These are phyloP conservation scores for Suillus plorans DNA, from an alignment of 768 basidiomycete species.

Conservation along the genomic window DNA sequence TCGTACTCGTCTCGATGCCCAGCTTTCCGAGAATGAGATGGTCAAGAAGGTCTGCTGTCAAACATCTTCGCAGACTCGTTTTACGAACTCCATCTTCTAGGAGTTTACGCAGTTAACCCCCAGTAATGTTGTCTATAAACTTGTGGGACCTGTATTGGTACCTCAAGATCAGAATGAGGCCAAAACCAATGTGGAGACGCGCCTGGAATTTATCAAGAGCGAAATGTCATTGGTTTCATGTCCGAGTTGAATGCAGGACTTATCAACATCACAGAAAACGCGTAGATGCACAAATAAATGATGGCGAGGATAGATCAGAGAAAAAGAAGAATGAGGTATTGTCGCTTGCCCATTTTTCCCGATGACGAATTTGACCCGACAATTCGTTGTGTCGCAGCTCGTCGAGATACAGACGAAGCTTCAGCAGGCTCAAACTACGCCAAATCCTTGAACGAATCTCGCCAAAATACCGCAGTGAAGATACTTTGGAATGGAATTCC, in stretches of 20 bases:
- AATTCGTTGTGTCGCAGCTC: conserved; percentile 42
- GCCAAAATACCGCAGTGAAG: too few relatives aligned
- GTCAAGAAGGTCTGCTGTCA: conserved; percentile 72
- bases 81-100: conserved; percentile 38
- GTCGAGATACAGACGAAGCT: conserved; percentile 65
- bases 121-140: conserved; percentile 84
- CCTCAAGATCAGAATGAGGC: conserved; percentile 89
- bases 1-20: conserved; percentile 85
- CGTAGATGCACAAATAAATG: conserved; percentile 79
- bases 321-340: conserved; percentile 80
- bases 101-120: conserved; percentile 78
- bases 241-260: conserved; percentile 13
- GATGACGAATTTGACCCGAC: conserved; percentile 9
- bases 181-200: conserved; percentile 82
- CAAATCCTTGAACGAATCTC: background rate
- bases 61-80: background rate
- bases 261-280: conserved; percentile 53
- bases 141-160: conserved; percentile 87
- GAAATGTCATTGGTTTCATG: conserved; percentile 67
- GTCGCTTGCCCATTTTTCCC: conserved; percentile 1
- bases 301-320: conserved; percentile 72
- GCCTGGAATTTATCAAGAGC: conserved; percentile 81
- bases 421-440: conserved; percentile 36
- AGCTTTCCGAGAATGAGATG: conserved; percentile 86
- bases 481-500: background rate